These are phyloP conservation scores for Ogataea degrootiae DNA, from an alignment of 805 yeast genomes.

Conservation along the genomic window DNA sequence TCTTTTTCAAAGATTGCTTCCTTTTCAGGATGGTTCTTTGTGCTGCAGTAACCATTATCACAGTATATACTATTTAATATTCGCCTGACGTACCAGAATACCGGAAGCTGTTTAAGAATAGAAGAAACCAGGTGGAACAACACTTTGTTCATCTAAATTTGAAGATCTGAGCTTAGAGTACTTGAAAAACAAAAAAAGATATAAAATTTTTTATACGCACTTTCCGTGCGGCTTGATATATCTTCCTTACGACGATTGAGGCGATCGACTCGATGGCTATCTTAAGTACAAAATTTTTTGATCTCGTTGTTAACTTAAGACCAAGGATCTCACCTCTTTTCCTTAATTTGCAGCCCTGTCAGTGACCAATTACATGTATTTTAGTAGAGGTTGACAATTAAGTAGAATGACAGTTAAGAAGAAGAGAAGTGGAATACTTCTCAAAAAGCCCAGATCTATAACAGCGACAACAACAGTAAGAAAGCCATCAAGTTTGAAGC, in stretches of 20 bases:
- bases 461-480: constrained; percentile 19
- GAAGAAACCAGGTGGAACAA: not conserved
- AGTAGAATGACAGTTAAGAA: not conserved
- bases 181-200: not conserved
- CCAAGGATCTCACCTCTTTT: too few relatives aligned
- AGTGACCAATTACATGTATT: not conserved
- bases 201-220: not conserved
- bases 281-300: too few relatives aligned
- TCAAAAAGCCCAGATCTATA: constrained; percentile 30
- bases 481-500: constrained; percentile 52
- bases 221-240: not conserved
- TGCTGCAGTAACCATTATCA: constrained; percentile 15
- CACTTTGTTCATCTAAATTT: not conserved
- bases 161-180: not conserved
- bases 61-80: not conserved
- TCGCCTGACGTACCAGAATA: not conserved
- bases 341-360: too few relatives aligned
- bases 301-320: too few relatives aligned
- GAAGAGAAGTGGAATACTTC: constrained; percentile 21
- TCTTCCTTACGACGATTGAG: not conserved
- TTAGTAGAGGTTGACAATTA: not conserved
- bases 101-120: too few relatives aligned
- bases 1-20: constrained; percentile 7
- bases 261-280: not conserved
- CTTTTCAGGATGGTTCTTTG: constrained; percentile 14